Conservation (phyloP, 2,329 filamentous ascomycete genomes). For the Cytospora chrysosperma region DNA sequence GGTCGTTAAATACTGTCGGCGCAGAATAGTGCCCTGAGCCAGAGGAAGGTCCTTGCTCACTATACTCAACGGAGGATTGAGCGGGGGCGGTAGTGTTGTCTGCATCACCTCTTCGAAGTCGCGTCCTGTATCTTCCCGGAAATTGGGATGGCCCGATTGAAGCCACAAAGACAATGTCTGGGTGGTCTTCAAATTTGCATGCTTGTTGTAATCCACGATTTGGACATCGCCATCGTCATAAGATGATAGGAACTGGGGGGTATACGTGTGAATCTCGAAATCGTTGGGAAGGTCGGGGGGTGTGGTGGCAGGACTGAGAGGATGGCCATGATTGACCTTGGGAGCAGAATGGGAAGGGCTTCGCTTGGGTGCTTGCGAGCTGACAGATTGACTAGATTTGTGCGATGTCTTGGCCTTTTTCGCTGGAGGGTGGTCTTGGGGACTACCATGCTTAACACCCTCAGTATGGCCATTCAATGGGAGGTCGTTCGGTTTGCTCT, state of each 20-base stretch:
- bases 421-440: conserved; percentile 53
- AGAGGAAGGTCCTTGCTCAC: conserved; percentile 51
- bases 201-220: conserved; percentile 70
- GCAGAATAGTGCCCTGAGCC: conserved; percentile 55
- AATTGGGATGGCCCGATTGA: conserved; percentile 62
- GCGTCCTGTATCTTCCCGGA: conserved; percentile 67
- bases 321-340: conserved; percentile 56
- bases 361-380: conserved; percentile 64
- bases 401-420: conserved; percentile 85
- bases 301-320: conserved; percentile 74
- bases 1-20: conserved; percentile 66
- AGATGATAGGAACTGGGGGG: conserved; percentile 70
- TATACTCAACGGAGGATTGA: conserved; percentile 46
- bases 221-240: conserved; percentile 63
- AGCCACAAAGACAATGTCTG: conserved; percentile 78
- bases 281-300: conserved; percentile 65
- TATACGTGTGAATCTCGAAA: conserved; percentile 67
- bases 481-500: conserved; percentile 34
- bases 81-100: conserved; percentile 27
- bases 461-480: conserved; percentile 66
- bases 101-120: conserved; percentile 69
- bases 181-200: conserved; percentile 72
- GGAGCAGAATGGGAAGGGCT: conserved; percentile 65
- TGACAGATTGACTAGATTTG: conserved; percentile 72
- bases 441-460: conserved; percentile 50